Evolutionary conservation across 1,284 basidiomycete species (phyloP), one percentile per base, ranked within the genome.

Genomic region (Amylostereum chailletii): DNA sequence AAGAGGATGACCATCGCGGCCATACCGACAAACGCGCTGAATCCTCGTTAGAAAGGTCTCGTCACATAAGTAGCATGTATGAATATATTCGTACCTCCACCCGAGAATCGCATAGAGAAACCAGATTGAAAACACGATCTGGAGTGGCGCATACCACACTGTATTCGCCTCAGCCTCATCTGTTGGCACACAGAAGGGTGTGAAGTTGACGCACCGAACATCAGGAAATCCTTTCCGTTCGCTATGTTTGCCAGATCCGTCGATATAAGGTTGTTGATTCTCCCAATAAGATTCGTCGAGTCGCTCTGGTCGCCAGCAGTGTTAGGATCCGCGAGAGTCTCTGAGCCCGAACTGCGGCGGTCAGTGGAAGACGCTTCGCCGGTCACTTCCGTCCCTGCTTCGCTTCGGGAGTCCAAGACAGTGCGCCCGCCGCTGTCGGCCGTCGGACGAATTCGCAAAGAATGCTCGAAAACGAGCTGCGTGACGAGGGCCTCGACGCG

Each of bases 401-500:
- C n/a, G 33, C 29, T 3, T 39, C 11, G 19, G 48, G 44, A 9
- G 54, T 52, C 6, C 41, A 63, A 34, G 65, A 59, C 1, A 59
- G 53, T 10, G 59, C 57, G 31, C 53, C 47, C 46, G 61, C 54
- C 42, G n/a, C 59, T 56, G 36, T 64, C 66, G 0, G 66, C 60
- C 50, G 69, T 70, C 64, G 81, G 69, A 29, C 79, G 70, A 29
- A 81, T 71, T 9, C 76, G 69, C 9, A 83, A 67, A 1, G 78
- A 65, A 50, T 80, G 78, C 52, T 78, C 73, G 60, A 81, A 80
- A 3, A 81, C 59, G 5, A 81, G 67, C 55, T 81, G 75, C 0
- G 77, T 80, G 43, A 81, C 58, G 54, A 83, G 65, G 0, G 71
- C 72, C 59, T 80, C 72, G 4, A 60, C 53, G 26, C 71, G 69